phyloP scores from a whole-genome alignment of 768 basidiomycete species.

The Dendrothele bispora region DNA sequence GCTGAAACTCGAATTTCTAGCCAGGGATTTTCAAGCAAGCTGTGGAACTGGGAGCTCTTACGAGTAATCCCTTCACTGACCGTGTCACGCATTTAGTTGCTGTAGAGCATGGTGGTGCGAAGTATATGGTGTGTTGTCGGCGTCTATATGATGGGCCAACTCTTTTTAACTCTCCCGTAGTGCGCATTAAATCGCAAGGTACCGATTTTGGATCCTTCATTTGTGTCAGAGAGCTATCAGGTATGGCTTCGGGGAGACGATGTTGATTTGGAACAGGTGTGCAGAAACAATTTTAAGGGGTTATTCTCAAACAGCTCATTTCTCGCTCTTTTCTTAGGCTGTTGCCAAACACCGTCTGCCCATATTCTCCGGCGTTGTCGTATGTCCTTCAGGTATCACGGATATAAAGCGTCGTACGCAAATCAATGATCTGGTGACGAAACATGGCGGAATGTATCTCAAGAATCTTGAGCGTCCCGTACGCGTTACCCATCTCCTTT shows the following conservation, averaged over 20 bases:
- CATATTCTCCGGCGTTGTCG: slow-evolving; percentile 66
- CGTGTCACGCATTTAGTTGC: slow-evolving; percentile 88
- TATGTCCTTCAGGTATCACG: slow-evolving; percentile 77
- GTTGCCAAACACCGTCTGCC: slow-evolving; percentile 62
- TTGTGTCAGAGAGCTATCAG: slow-evolving; percentile 72
- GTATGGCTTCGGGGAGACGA: slow-evolving; percentile 83
- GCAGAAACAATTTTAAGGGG: slow-evolving; percentile 19
- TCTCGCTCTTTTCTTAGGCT: slow-evolving; percentile 41
- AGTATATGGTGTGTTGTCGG: slow-evolving; percentile 65
- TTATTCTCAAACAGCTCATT: background rate
- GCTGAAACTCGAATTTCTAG: slow-evolving; percentile 34
- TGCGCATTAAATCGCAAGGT: slow-evolving; percentile 81
- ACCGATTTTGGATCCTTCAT: slow-evolving; percentile 75
- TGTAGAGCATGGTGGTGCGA: slow-evolving; percentile 75
- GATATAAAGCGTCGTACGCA: slow-evolving; percentile 58
- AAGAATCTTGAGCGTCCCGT: slow-evolving; percentile 78
- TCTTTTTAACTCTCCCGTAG: slow-evolving; percentile 36
- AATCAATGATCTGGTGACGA: slow-evolving; percentile 60
- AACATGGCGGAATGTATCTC: slow-evolving; percentile 66
- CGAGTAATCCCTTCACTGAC: slow-evolving; percentile 75
- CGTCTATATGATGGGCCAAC: background rate
- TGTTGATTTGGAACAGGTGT: slow-evolving; percentile 67
- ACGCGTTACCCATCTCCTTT: slow-evolving; percentile 83
- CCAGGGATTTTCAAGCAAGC: slow-evolving; percentile 73
- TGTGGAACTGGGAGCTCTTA: slow-evolving; percentile 74